Evolutionary conservation across 768 basidiomycete species (phyloP), one percentile per base, ranked within the genome.

Genomic region (Gymnopilus junonius): DNA sequence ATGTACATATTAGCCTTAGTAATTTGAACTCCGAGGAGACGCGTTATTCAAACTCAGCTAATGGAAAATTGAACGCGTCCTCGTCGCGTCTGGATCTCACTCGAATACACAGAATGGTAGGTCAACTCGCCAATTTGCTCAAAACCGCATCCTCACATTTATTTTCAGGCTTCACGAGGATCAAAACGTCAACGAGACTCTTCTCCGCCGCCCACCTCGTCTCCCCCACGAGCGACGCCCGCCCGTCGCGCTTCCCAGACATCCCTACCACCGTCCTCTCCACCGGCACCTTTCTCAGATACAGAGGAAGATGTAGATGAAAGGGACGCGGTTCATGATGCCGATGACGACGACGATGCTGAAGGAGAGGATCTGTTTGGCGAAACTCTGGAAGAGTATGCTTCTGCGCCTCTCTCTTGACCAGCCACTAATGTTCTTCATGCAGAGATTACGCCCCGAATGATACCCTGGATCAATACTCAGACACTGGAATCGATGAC

Each of bases 331-430:
- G 82, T 91, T 4, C 79, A 74, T 58, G 87, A 91, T 69, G 77
- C 86, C 14, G 87, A 88, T 55, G 90, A 80, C 21, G 92, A 87
- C 5, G 92, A 87, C 17, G 92, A 90, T 11, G 94, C 85, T n/a
- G 91, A 93, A 23, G 93, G 93, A 37, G 97, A 98, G 75, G 97
- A 99, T 78, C 86, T 99, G 43, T 98, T 96, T 75, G 92, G 83
- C 34, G 88, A 95, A n/a, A 82, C 80, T 54, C 75, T 93, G 62
- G 86, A 91, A 74, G 83, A 83, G 96, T 93, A 72, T 68, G 62
- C 34, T 51, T 62, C 39, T 56, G 12, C 45, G 31, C 45, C 39
- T 51, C 20, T 40, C 29, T 57, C 53, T 25, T 55, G 66, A 67
- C 59, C 55, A 63, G 59, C 14, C 42, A 68, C 57, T 32, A 45